Evolutionary conservation across 805 yeast genomes (phyloP), one percentile per base, ranked within the genome.

Genomic region (Candida loeiensis): DNA sequence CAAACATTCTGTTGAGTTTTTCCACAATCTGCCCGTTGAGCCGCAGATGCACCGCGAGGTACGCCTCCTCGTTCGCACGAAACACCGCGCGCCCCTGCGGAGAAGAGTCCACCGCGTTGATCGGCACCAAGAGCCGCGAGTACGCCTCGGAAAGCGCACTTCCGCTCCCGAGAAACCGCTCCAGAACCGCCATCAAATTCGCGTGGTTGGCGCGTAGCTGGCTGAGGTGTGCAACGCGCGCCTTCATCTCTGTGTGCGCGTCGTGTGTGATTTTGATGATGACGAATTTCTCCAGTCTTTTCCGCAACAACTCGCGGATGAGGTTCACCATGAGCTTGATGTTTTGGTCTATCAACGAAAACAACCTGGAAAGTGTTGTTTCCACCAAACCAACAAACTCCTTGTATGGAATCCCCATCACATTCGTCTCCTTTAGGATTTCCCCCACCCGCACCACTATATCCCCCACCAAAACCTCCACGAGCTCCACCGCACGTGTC

Each of bases 301-400:
- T 85, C 46, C 96, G 68, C 29, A 85, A 66, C 3, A 85, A 59
- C 44, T 90, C 96, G 41, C 97, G 73, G 0, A 87, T 76, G 31
- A 84, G 54, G 37, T 77, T 73, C 1, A 80, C 75, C 61, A 82
- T 77, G 40, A 79, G 85, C 51, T 82, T 80, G 8, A 79, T 54
- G 29, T 76, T 73, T 19, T 67, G 71, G 26, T 87, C 95, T 67
- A 90, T 76, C 1, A 70, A 58, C 2, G 55, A 60, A 22, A 80
- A 68, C 0, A 76, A 47, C 1, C 58, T 55, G 0, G 72, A 46
- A 6, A 40, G 16, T 1, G 58, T 35, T 0, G 37, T 41, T 2
- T 59, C 50, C 29, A 47, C 48, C 3, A 58, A 13, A 1, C 43
- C 39, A 3, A 44, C 16, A 47, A 82, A 82, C 2, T 66, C 69